These are phyloP conservation scores for Scytalidium sp. DNA, from an alignment of 2,329 filamentous ascomycete species.

Conservation along the genomic window DNA sequence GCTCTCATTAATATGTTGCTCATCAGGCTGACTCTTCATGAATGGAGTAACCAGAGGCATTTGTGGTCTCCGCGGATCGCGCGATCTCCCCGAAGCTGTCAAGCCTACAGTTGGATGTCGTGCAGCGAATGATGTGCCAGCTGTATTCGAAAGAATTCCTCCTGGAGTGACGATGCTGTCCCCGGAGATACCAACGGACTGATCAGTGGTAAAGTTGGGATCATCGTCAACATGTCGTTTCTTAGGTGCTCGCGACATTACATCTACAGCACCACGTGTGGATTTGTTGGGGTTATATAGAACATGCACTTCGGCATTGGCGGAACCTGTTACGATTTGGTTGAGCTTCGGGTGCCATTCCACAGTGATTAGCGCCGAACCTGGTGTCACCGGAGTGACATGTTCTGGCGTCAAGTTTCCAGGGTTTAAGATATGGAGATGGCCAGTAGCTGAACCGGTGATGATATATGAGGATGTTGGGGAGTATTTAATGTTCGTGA, in stretches of 20 bases:
- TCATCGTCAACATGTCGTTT: slow-evolving; percentile 95
- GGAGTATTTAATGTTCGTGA: slow-evolving; percentile 85
- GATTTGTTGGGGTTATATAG: slow-evolving; percentile 89
- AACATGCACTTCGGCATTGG: slow-evolving; percentile 84
- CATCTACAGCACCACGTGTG: slow-evolving; percentile 74
- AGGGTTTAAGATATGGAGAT: slow-evolving; percentile 90
- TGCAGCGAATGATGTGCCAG: slow-evolving; percentile 45
- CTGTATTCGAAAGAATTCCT: slow-evolving; percentile 50
- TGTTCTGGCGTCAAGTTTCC: slow-evolving; percentile 84
- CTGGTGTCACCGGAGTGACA: slow-evolving; percentile 84
- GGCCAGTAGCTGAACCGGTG: slow-evolving; percentile 80
- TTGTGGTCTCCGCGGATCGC: slow-evolving; percentile 82
- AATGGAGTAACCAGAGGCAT: slow-evolving; percentile 85
- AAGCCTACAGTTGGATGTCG: slow-evolving; percentile 70
- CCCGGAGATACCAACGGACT: slow-evolving; percentile 75
- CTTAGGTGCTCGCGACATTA: slow-evolving; percentile 92
- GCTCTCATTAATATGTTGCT: slow-evolving; percentile 81
- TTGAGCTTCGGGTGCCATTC: slow-evolving; percentile 94
- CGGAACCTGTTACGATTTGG: slow-evolving; percentile 91
- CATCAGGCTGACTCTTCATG: slow-evolving; percentile 84
- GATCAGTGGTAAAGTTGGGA: slow-evolving; percentile 79
- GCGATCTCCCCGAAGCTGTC: slow-evolving; percentile 71
- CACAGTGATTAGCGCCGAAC: slow-evolving; percentile 77
- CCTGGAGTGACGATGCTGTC: slow-evolving; percentile 76
- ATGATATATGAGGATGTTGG: slow-evolving; percentile 81